Conservation (phyloP, 31 red algal genomes). For the Odonthalia washingtoniensis region DNA sequence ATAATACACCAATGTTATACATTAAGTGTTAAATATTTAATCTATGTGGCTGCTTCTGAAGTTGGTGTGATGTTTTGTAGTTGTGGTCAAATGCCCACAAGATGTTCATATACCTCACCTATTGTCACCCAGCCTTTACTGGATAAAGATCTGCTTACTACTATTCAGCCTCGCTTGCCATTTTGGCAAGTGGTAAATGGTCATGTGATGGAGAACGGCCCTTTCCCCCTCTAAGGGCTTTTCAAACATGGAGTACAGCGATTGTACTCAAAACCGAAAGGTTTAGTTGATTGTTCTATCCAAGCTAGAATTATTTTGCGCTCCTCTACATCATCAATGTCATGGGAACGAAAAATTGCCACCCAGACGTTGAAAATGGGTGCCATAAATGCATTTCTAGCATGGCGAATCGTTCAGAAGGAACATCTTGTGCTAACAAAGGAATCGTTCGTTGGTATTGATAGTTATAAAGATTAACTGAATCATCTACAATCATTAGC, state of each 20-base stretch:
- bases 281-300: neutral
- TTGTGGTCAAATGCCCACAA: neutral
- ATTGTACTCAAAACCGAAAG: neutral
- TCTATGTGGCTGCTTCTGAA: no score
- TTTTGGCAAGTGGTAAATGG: conserved; percentile 3
- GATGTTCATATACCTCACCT: neutral
- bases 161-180: neutral
- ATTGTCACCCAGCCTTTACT: neutral
- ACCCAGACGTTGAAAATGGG: no score
- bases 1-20: neutral
- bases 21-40: neutral
- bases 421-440: no score
- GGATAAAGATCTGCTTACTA: neutral
- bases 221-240: neutral
- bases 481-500: no score
- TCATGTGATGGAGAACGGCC: neutral
- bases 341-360: no score
- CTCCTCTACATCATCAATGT: no score
- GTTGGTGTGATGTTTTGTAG: conserved; percentile 7
- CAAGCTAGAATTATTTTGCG: no score
- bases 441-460: no score
- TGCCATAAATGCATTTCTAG: no score
- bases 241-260: conserved; percentile 7
- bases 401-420: no score
- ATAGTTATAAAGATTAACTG: no score